Evolutionary conservation across 805 yeast species (phyloP), one percentile per base, ranked within the genome.

Genomic region (Wickerhamiella dianesei): DNA sequence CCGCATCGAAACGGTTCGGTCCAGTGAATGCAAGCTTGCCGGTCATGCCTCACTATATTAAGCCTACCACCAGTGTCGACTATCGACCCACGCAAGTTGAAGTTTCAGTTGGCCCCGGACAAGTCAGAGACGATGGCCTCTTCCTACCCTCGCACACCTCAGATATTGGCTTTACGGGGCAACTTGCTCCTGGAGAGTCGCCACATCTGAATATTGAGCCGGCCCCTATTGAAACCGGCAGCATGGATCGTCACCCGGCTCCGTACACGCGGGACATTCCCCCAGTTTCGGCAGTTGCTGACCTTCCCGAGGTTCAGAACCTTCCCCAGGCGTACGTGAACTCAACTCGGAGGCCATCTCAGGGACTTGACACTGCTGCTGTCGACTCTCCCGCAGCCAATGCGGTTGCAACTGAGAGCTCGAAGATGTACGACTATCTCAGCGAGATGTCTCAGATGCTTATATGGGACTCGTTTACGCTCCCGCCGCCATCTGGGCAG

Each of bases 371-470:
- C 9, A 25, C 32, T 25, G 12, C 9, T 25, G 32, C 32, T 12
- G 12, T 25, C 32, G 12, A 25, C 12, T 25, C 32, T 25, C 32
- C 32, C 9, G 32, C 32, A 25, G 32, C 9, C 12, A 6, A 6
- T 6, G 32, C 32, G 32, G 32, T 12, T 25, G 32, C 32, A 6
- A 12, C 12, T 6, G 32, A 25, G 32, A 25, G 32, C 32, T 25
- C 41, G 8, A 35, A 17, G 16, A 51, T 48, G 13, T 50, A 46
- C 35, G 46, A 46, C 18, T 48, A 39, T 20, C 20, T 50, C 17
- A 50, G 41, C 20, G 51, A 48, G 45, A 48, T 50, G 53, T 48
- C 48, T 18, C 53, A 46, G 42, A 41, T 47, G 21, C 41, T 50
- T n/a, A 50, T 50, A 17, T 50, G 53, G 53, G 46, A 48, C 44